Conservation (phyloP, 2,329 filamentous ascomycete species). For the Scedosporium minutisporum region DNA sequence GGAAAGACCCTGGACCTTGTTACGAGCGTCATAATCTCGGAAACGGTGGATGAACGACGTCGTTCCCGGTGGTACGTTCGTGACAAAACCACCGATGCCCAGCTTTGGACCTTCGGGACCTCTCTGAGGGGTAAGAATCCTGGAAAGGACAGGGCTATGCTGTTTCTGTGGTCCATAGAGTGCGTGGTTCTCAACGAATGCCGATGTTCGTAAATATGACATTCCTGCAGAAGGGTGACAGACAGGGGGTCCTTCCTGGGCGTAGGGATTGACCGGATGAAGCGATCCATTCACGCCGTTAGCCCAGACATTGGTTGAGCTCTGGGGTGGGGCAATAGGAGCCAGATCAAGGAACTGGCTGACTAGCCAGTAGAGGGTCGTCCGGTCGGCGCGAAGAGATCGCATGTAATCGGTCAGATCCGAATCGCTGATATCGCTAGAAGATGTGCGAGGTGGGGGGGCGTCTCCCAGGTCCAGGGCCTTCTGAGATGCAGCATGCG, state of each 20-base stretch:
- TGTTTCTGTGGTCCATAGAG: conserved; percentile 48
- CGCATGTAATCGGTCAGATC: conserved; percentile 44
- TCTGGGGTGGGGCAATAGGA: conserved; percentile 30
- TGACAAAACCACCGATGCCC: conserved; percentile 46
- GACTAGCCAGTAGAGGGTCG: conserved; percentile 42
- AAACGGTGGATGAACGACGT: conserved; percentile 28
- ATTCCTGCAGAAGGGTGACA: conserved; percentile 54
- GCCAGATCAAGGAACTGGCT: conserved; percentile 54
- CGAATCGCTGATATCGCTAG: conserved; percentile 34
- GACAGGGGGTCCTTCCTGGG: conserved; percentile 43
- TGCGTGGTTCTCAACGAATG: conserved; percentile 49
- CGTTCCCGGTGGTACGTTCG: conserved; percentile 30
- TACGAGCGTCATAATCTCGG: conserved; percentile 4
- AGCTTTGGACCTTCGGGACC: conserved; percentile 29
- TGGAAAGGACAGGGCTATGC: conserved; percentile 37
- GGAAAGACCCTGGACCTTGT: conserved; percentile 8
- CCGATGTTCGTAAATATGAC: conserved; percentile 48
- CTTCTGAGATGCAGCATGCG: conserved; percentile 21
- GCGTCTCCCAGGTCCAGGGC: conserved; percentile 29
- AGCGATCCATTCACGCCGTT: conserved; percentile 14
- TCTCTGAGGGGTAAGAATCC: conserved; percentile 38
- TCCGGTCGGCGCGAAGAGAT: conserved; percentile 38
- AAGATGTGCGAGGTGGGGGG: conserved; percentile 19
- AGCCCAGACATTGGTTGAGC: conserved; percentile 13
- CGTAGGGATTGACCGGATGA: conserved; percentile 31